A percentile compares a stretch with the other conserved stretches of the same genome.
Evolutionary conservation across 2,329 filamentous ascomycete genomes (phyloP).

Genomic region (Trichoderma cornu-damae): DNA sequence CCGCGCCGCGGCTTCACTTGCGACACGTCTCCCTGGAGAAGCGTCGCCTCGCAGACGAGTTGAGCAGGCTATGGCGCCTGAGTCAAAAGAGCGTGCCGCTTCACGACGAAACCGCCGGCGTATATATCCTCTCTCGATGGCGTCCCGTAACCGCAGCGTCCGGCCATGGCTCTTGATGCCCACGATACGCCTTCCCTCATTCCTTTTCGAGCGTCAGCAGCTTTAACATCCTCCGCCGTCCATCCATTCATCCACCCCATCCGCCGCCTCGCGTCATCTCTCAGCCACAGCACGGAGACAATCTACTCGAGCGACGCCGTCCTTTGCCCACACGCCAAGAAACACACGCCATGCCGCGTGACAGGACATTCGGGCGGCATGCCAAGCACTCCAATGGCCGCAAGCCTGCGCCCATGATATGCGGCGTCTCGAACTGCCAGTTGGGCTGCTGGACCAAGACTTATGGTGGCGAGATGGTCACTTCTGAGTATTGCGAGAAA

Average conservation of each 20-base stretch:
- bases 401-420: neutral
- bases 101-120: neutral
- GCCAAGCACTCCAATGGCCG: neutral
- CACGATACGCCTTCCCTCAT: neutral
- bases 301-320: neutral
- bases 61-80: neutral
- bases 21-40: neutral
- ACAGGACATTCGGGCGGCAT: neutral
- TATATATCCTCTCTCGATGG: neutral
- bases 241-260: neutral
- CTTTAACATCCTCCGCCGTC: neutral
- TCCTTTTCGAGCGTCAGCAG: neutral
- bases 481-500: neutral
- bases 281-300: neutral
- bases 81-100: neutral
- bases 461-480: neutral
- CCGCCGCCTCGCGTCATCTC: neutral
- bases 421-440: neutral
- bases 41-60: neutral
- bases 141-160: neutral
- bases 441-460: neutral
- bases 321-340: neutral
- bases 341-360: neutral
- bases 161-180: too few relatives aligned
- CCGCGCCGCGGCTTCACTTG: neutral